Evolutionary conservation across 139 green algal genomes (phyloP).

Genomic region (Ettlia oleoabundans): DNA sequence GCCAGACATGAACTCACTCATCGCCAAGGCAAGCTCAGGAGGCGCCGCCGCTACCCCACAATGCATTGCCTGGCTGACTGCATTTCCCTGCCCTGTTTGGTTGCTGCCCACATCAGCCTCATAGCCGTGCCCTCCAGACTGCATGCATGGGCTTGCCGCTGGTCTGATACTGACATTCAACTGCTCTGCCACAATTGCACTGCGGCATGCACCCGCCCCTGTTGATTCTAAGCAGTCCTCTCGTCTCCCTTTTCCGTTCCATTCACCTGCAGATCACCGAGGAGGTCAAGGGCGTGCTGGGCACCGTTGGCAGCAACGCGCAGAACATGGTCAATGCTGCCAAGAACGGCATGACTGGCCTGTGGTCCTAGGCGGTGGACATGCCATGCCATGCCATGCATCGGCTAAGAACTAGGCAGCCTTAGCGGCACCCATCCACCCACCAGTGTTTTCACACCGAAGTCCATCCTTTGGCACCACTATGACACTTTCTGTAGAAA

Average conservation of each 20-base stretch:
- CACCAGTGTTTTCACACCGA: too few species aligned
- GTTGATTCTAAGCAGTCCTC: not conserved
- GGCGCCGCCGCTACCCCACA: not conserved
- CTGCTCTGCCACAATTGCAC: too few species aligned
- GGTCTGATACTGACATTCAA: too few species aligned
- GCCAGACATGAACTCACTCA: conserved; percentile 26
- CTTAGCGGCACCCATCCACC: too few species aligned
- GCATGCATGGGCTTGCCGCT: too few species aligned
- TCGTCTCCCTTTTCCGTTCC: not conserved
- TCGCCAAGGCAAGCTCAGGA: not conserved
- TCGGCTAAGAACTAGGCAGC: too few species aligned
- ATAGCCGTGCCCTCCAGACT: not conserved
- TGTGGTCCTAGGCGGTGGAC: not conserved
- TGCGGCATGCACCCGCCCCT: not conserved
- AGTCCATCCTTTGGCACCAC: too few species aligned
- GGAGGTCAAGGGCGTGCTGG: conserved; percentile 34
- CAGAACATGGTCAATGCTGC: not conserved
- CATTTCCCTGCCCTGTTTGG: not conserved
- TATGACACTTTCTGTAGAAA: not conserved
- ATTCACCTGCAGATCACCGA: conserved; percentile 7
- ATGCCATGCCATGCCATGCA: not conserved
- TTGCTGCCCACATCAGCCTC: not conserved
- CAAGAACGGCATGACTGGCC: not conserved
- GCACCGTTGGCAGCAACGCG: conserved; percentile 18
- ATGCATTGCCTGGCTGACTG: not conserved